phyloP scores from a whole-genome alignment of 2,329 filamentous ascomycete species.

The Penicillium freii region DNA sequence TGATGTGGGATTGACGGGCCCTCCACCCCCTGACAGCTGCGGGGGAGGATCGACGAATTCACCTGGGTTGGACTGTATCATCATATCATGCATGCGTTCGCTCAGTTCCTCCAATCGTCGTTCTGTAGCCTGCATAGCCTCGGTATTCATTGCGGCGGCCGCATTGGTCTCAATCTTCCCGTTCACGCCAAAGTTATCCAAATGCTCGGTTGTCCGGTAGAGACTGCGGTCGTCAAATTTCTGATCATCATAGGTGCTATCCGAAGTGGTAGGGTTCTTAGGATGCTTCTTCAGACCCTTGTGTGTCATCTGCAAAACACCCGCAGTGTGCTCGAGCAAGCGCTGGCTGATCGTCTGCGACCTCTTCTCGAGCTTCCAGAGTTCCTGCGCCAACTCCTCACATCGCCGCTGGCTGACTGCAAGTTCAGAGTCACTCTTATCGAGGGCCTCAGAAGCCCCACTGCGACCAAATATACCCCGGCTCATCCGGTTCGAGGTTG shows the following conservation, averaged over 20 bases:
- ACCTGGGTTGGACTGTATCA: constrained; percentile 50
- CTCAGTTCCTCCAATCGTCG: constrained; percentile 67
- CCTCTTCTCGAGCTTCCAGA: constrained; percentile 76
- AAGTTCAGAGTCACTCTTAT: constrained; percentile 70
- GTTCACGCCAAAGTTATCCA: constrained; percentile 50
- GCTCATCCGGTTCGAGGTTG: constrained; percentile 50
- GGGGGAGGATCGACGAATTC: constrained; percentile 41
- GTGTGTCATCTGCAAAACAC: constrained; percentile 87
- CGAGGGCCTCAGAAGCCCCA: constrained; percentile 36
- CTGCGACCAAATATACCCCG: constrained; percentile 51
- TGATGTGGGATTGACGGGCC: constrained; percentile 28
- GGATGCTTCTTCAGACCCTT: constrained; percentile 64
- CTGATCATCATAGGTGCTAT: constrained; percentile 67
- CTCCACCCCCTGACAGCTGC: constrained; percentile 29
- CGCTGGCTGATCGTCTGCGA: constrained; percentile 71
- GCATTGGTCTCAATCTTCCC: constrained; percentile 21
- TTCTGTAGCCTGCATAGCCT: constrained; percentile 61
- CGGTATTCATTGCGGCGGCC: constrained; percentile 26
- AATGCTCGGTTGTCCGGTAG: constrained; percentile 66
- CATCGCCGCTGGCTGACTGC: constrained; percentile 74
- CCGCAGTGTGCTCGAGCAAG: constrained; percentile 85
- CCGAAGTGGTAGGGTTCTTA: constrained; percentile 60
- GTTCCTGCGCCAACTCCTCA: constrained; percentile 76
- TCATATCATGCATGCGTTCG: constrained; percentile 62
- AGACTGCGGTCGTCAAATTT: constrained; percentile 76